Evolutionary conservation across 202 grass and related monocot genomes (phyloP).

Genomic region (Carex sylvatica): DNA sequence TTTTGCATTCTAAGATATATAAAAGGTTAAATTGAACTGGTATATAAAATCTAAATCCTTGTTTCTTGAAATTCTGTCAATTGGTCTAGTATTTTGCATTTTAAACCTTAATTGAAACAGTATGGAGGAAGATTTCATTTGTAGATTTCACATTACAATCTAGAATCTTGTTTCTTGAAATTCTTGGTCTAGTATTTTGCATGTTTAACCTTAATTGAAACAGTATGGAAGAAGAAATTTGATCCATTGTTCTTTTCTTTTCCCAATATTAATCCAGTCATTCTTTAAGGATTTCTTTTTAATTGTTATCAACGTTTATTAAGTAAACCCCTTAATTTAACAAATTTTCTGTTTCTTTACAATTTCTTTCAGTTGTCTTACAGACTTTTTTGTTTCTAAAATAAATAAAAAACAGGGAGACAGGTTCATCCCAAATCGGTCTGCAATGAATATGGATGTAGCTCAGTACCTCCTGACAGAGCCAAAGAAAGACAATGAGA

Average conservation of each 20-base stretch:
- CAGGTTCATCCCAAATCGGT: constrained; percentile 77
- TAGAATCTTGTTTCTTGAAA: too few relatives aligned
- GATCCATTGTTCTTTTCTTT: neutral
- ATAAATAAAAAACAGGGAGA: constrained; percentile 51
- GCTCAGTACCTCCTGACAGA: constrained; percentile 75
- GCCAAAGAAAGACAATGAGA: constrained; percentile 77
- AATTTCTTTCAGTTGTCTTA: constrained; percentile 4
- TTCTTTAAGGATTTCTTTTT: neutral
- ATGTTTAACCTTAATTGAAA: neutral
- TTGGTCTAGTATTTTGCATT: too few relatives aligned
- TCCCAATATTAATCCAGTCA: neutral
- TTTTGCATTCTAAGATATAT: too few relatives aligned
- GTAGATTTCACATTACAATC: too few relatives aligned
- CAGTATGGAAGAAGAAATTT: neutral
- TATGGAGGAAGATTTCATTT: too few relatives aligned
- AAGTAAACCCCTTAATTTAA: neutral
- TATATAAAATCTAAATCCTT: neutral
- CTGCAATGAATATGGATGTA: constrained; percentile 81
- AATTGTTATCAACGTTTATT: neutral
- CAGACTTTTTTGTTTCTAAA: neutral
- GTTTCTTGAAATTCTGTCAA: neutral
- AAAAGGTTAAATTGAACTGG: neutral
- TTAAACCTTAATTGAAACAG: too few relatives aligned
- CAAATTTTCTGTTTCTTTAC: neutral
- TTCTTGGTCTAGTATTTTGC: too few relatives aligned